Evolutionary conservation across 441 rosid genomes (phyloP).

Genomic region (Francoa sonchifolia): DNA sequence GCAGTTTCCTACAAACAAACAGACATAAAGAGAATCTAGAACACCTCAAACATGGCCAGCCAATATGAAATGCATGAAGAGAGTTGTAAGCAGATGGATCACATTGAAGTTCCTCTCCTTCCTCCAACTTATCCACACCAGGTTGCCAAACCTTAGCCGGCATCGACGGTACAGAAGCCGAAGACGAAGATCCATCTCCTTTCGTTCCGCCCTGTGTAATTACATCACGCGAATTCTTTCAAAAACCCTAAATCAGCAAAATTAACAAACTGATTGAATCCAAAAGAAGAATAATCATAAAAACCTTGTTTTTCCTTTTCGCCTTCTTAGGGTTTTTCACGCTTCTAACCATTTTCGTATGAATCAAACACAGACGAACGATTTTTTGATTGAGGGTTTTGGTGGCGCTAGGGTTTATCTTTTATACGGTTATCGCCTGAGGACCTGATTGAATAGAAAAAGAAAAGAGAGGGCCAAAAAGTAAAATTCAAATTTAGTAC

Average conservation of each 20-base stretch:
- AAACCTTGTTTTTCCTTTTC: constrained; percentile 69
- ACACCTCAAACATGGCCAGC: constrained; percentile 95
- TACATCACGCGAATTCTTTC: not conserved
- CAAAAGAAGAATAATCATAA: not conserved
- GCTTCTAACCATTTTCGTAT: constrained; percentile 45
- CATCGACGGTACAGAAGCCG: constrained; percentile 39
- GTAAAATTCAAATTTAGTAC: no score
- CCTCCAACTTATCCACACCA: constrained; percentile 89
- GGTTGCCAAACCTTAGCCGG: constrained; percentile 94
- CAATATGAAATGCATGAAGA: constrained; percentile 79
- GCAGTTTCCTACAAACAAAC: constrained; percentile 7
- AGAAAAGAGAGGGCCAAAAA: no score
- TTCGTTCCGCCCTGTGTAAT: constrained; percentile 34
- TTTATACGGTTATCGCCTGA: not conserved
- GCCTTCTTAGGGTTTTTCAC: constrained; percentile 58
- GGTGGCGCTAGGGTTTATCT: constrained; percentile 5
- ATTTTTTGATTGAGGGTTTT: no score
- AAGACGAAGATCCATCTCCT: constrained; percentile 46
- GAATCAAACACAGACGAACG: not conserved
- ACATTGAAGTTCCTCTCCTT: constrained; percentile 92
- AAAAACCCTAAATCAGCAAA: constrained; percentile 1
- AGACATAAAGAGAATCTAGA: not conserved
- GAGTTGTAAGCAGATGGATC: constrained; percentile 83
- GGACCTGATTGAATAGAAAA: no score
- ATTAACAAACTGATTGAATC: not conserved